Evolutionary conservation across 805 yeast genomes (phyloP).

Genomic region (Yamadazyma insecticola): DNA sequence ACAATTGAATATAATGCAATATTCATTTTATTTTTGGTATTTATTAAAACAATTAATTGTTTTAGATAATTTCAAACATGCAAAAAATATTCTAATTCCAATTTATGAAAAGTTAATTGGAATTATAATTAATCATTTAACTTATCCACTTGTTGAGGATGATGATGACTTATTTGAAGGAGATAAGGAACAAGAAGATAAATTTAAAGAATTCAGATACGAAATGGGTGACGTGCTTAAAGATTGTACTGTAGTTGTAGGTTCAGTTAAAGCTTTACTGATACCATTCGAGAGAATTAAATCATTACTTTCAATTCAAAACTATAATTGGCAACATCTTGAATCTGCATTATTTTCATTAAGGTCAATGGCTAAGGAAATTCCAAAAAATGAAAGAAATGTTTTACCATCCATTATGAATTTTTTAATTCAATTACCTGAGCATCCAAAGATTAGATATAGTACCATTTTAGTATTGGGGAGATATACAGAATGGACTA

Average conservation of each 20-base stretch:
- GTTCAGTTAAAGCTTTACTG: slow-evolving; percentile 62
- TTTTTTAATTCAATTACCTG: slow-evolving; percentile 65
- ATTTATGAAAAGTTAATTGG: slow-evolving; percentile 55
- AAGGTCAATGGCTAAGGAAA: slow-evolving; percentile 93
- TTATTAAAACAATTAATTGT: slow-evolving; percentile 67
- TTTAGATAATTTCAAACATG: slow-evolving; percentile 51
- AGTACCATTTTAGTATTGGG: slow-evolving; percentile 93
- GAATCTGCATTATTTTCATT: slow-evolving; percentile 89
- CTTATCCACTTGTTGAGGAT: slow-evolving; percentile 54
- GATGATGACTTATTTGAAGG: slow-evolving; percentile 46
- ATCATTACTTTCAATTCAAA: slow-evolving; percentile 20
- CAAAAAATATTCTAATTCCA: slow-evolving; percentile 47
- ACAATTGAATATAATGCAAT: slow-evolving; percentile 84
- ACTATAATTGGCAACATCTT: slow-evolving; percentile 70
- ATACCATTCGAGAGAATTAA: slow-evolving; percentile 67
- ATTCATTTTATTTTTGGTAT: slow-evolving; percentile 92
- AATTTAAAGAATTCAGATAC: slow-evolving; percentile 89
- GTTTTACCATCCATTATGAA: slow-evolving; percentile 77
- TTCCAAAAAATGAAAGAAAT: slow-evolving; percentile 57
- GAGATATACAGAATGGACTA: slow-evolving; percentile 95
- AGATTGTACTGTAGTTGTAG: slow-evolving; percentile 90
- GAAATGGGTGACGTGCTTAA: slow-evolving; percentile 98
- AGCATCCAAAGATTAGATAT: slow-evolving; percentile 80
- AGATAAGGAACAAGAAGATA: slow-evolving; percentile 82
- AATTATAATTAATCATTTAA: slow-evolving; percentile 62